These are phyloP conservation scores for Hygrocybe punicea DNA, from an alignment of 768 basidiomycete species.

Conservation along the genomic window DNA sequence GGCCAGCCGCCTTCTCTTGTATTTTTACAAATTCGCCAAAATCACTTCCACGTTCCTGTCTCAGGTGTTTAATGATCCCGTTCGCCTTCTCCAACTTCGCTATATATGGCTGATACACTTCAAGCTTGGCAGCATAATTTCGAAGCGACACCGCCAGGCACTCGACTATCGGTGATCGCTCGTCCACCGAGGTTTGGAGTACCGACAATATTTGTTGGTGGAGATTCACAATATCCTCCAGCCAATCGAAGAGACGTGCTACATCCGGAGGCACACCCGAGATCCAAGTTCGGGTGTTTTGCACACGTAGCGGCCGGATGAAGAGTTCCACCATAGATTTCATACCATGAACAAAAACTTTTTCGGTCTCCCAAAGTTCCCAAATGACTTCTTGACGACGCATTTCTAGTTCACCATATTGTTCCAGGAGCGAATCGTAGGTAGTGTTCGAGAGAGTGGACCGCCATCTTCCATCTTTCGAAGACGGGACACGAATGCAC, in stretches of 20 bases:
- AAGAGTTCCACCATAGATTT: conserved; percentile 68
- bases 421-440: conserved; percentile 36
- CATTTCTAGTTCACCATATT: conserved; percentile 50
- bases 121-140: conserved; percentile 60
- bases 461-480: conserved; percentile 27
- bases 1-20: conserved; percentile 52
- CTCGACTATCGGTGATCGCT: conserved; percentile 44
- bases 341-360: conserved; percentile 61
- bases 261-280: conserved; percentile 71
- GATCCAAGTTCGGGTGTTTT: conserved; percentile 73
- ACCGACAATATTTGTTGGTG: conserved; percentile 61
- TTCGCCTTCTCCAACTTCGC: conserved; percentile 64
- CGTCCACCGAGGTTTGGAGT: conserved; percentile 41
- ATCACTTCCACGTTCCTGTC: conserved; percentile 53
- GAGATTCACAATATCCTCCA: conserved; percentile 80
- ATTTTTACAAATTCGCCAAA: conserved; percentile 84
- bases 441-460: conserved; percentile 29
- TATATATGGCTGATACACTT: conserved; percentile 86
- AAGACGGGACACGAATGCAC: conserved; percentile 1
- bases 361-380: conserved; percentile 68
- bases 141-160: conserved; percentile 58
- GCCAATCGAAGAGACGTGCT: conserved; percentile 76
- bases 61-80: conserved; percentile 48
- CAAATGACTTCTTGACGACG: conserved; percentile 64
- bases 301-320: conserved; percentile 70